Evolutionary conservation across 2,329 filamentous ascomycete genomes (phyloP).

Genomic region (Lasiodiplodia citricola): DNA sequence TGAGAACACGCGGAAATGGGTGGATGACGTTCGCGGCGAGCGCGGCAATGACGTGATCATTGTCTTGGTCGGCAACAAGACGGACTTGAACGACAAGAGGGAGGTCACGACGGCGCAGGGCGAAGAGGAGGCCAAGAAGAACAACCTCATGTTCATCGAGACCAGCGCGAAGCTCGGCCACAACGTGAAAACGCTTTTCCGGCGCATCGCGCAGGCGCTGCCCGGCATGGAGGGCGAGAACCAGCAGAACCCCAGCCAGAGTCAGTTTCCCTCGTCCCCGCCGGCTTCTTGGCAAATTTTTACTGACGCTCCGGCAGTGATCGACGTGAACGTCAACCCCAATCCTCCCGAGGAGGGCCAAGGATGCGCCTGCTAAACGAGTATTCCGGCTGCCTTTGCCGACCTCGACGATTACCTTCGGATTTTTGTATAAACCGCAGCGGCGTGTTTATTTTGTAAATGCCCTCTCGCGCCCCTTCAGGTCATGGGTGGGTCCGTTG

Average conservation of each 20-base stretch:
- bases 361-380: slow-evolving; percentile 43
- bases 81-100: slow-evolving; percentile 95
- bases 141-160: slow-evolving; percentile 98
- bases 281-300: not conserved
- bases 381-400: slow-evolving; percentile 8
- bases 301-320: slow-evolving; percentile 65
- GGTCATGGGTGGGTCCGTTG: slow-evolving; percentile 33
- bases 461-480: slow-evolving; percentile 21
- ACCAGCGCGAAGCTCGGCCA: slow-evolving; percentile 97
- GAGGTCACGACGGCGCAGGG: slow-evolving; percentile 96
- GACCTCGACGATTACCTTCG: slow-evolving; percentile 20
- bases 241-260: slow-evolving; percentile 77
- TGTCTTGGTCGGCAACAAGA: slow-evolving; percentile 98
- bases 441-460: slow-evolving; percentile 27
- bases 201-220: slow-evolving; percentile 95
- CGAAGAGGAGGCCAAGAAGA: slow-evolving; percentile 97
- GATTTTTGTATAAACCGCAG: slow-evolving; percentile 24
- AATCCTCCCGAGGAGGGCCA: slow-evolving; percentile 44
- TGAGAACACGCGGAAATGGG: slow-evolving; percentile 99
- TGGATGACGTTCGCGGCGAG: slow-evolving; percentile 96
- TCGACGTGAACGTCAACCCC: slow-evolving; percentile 86
- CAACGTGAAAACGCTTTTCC: slow-evolving; percentile 97
- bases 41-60: slow-evolving; percentile 99
- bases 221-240: slow-evolving; percentile 96
- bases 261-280: slow-evolving; percentile 58